Percentiles rank a stretch among this genome's conserved stretches.
Conservation (phyloP, 257 asterid species). For the Scutellaria galericulata region DNA sequence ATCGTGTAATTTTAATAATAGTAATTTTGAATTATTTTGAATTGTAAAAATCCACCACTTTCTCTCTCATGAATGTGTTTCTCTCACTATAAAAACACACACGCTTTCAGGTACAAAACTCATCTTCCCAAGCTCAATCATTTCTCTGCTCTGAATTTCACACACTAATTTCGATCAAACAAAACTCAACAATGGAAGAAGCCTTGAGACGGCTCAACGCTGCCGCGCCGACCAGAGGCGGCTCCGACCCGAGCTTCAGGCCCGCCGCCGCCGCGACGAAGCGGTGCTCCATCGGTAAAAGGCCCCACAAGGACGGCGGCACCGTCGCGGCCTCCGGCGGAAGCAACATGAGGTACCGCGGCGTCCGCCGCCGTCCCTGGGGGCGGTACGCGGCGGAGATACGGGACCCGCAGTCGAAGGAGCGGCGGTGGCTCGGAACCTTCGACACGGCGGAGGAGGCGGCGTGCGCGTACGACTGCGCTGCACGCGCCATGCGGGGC, state of each 20-base stretch:
- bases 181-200: conserved; percentile 63
- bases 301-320: conserved; percentile 51
- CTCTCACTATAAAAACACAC: conserved; percentile 48
- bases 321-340: conserved; percentile 27
- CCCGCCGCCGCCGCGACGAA: conserved; percentile 42
- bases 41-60: neutral
- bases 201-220: conserved; percentile 72
- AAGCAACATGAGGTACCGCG: conserved; percentile 66
- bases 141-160: conserved; percentile 19
- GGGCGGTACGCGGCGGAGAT: conserved; percentile 97
- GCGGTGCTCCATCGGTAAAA: conserved; percentile 53
- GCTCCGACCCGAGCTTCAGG: conserved; percentile 34
- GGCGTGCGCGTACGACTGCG: conserved; percentile 90
- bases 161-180: neutral
- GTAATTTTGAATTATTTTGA: too few relatives aligned
- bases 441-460: conserved; percentile 97
- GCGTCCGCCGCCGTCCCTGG: conserved; percentile 98
- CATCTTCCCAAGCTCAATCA: conserved; percentile 29
- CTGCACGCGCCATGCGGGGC: conserved; percentile 97
- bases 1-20: too few relatives aligned
- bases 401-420: conserved; percentile 85
- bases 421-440: conserved; percentile 92
- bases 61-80: conserved; percentile 29
- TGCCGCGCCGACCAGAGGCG: conserved; percentile 33
- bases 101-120: conserved; percentile 33